Conservation (phyloP, 2,329 filamentous ascomycete genomes). For the Cryphonectria japonica region DNA sequence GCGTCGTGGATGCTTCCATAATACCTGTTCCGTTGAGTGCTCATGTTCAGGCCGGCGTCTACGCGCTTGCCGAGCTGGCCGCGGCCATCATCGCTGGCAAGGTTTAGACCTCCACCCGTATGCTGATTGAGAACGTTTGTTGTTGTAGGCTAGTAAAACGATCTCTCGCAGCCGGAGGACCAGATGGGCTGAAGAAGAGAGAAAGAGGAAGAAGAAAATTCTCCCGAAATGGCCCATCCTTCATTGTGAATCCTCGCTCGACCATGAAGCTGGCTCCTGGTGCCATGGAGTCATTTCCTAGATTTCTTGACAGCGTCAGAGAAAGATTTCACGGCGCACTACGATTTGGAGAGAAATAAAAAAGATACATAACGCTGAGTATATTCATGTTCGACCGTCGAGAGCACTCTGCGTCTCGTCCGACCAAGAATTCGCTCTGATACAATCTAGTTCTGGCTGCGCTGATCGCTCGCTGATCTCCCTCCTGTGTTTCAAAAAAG, state of each 20-base stretch:
- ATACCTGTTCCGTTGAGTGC: conserved; percentile 35
- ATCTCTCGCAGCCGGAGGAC: background rate
- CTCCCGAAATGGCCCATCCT: no score
- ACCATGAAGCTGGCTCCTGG: background rate
- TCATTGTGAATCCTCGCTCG: no score
- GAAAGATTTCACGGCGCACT: background rate
- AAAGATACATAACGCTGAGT: background rate
- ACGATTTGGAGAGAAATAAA: background rate
- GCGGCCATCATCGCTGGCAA: conserved; percentile 15
- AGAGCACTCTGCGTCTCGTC: background rate
- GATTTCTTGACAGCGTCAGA: background rate
- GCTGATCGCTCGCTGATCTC: background rate
- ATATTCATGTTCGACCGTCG: background rate
- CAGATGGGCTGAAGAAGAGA: no score
- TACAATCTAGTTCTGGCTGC: background rate
- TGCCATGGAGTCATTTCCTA: background rate
- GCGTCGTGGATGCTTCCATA: conserved; percentile 45
- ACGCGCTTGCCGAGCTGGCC: conserved; percentile 20
- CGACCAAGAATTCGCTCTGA: background rate
- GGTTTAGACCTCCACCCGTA: background rate
- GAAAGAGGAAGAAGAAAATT: no score
- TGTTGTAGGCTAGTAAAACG: background rate
- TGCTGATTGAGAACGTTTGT: background rate
- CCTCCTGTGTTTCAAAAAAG: background rate
- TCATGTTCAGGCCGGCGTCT: conserved; percentile 20